Evolutionary conservation across 2,329 filamentous ascomycete species (phyloP).

Genomic region (Penicillium sp.): DNA sequence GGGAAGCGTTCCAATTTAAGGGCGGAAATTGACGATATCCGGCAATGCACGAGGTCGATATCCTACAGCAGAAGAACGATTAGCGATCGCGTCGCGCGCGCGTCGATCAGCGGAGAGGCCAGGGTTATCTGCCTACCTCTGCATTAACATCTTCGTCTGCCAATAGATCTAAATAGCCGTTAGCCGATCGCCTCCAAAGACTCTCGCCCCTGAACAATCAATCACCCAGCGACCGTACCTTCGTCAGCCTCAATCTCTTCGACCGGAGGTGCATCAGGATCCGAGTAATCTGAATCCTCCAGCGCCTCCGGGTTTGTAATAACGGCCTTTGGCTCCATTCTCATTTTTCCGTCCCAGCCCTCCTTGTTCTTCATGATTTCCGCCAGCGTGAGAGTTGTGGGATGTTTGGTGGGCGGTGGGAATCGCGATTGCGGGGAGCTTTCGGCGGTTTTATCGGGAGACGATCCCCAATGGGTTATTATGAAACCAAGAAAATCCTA

Average conservation of each 20-base stretch:
- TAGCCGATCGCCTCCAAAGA: slow-evolving; percentile 4
- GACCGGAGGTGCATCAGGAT: slow-evolving; percentile 62
- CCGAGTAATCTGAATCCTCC: slow-evolving; percentile 82
- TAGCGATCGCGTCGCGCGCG: slow-evolving; percentile 5
- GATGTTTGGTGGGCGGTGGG: slow-evolving; percentile 14
- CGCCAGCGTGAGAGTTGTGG: slow-evolving; percentile 5
- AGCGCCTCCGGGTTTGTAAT: slow-evolving; percentile 77
- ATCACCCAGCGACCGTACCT: slow-evolving; percentile 47
- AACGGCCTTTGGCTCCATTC: slow-evolving; percentile 64
- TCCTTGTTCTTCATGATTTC: slow-evolving; percentile 40
- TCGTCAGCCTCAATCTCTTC: slow-evolving; percentile 80
- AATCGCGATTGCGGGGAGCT: slow-evolving; percentile 24
- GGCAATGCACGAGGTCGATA: slow-evolving; percentile 86
- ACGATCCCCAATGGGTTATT: background rate
- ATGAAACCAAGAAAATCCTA: background rate
- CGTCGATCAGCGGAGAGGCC: background rate
- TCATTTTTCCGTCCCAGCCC: slow-evolving; percentile 48
- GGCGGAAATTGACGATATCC: slow-evolving; percentile 72
- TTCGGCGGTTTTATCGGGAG: slow-evolving; percentile 4
- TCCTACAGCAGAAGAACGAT: slow-evolving; percentile 51
- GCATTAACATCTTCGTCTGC: slow-evolving; percentile 56
- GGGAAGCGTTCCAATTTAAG: slow-evolving; percentile 82
- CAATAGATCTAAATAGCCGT: slow-evolving; percentile 49
- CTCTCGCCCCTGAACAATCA: background rate
- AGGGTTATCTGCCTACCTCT: slow-evolving; percentile 40